Evolutionary conservation across 345 rosid species (phyloP), one percentile per base, ranked within the genome.

Genomic region (Nephelium lappaceum): DNA sequence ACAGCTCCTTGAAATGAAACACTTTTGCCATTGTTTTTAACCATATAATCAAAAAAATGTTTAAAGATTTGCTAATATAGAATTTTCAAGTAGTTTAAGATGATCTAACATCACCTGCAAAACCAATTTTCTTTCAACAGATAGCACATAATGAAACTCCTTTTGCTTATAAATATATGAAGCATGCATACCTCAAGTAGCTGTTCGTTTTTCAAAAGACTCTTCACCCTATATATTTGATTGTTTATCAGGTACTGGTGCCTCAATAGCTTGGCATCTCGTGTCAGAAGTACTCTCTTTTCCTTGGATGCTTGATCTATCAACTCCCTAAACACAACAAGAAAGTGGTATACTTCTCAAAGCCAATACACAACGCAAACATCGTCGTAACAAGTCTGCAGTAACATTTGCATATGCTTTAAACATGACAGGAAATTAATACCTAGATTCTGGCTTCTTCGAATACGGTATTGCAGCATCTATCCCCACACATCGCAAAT

Each of bases 141-240:
- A 2, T 51, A 2, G 73, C 45, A 62, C 18, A 55, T 19, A 68
- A 76, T 31, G 18, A 41, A 57, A 21, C 23, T 19, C 18, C 77
- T 79, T 61, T n/a, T 51, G 57, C n/a, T 16, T 41, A 42, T 61
- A 41, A 16, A 10, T 41, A 72, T 18, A 65, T 41, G 68, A 64
- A 10, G 60, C 72, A 75, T 31, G 39, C 72, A 75, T 83, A 95
- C 98, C 98, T 95, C 98, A 76, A 92, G 92, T 72, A 95, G 83
- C 85, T 95, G 99, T 80, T 95, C 93, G 41, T 93, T 93, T 87
- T 95, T 95, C 64, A 93, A 84, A 83, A 93, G 95, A 83, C 86
- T 91, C 80, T 90, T 93, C 82, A 93, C 90, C 80, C 89, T 77
- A 73, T 93, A 93, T 80, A 92, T 89, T 75, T 95, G 98, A 83